A percentile compares a stretch with the other conserved stretches of the same genome.
Evolutionary conservation across 2,329 filamentous ascomycete species (phyloP).

Genomic region (Penicillium sp.): DNA sequence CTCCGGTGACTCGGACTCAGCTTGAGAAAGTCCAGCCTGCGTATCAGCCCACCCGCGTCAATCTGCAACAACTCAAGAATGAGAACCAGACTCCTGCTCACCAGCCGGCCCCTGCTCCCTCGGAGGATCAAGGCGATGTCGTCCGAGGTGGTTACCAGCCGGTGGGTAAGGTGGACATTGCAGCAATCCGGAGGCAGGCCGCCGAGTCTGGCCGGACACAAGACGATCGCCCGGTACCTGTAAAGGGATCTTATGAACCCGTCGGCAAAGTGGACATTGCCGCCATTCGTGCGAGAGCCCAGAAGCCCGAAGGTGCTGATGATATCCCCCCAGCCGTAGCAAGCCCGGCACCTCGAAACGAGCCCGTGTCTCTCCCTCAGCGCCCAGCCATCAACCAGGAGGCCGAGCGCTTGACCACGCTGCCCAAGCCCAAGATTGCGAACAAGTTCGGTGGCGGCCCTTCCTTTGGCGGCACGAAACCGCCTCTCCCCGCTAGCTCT

Average conservation of each 20-base stretch:
- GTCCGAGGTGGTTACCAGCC: conserved; percentile 88
- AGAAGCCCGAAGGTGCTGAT: conserved; percentile 58
- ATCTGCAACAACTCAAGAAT: conserved; percentile 79
- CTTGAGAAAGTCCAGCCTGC: conserved; percentile 89
- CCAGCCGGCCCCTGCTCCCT: conserved; percentile 50
- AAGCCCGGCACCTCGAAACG: conserved; percentile 38
- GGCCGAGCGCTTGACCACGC: conserved; percentile 76
- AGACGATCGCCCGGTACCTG: conserved; percentile 77
- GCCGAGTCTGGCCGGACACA: conserved; percentile 54
- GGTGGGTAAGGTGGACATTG: conserved; percentile 96
- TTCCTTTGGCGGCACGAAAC: conserved; percentile 83
- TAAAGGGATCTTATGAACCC: conserved; percentile 93
- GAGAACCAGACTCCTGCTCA: conserved; percentile 60
- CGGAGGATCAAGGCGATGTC: conserved; percentile 59
- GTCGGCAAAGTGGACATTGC: conserved; percentile 96
- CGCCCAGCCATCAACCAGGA: conserved; percentile 68
- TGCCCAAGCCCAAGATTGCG: conserved; percentile 93
- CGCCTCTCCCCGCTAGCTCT: conserved; percentile 71
- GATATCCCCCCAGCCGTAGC: conserved; percentile 29
- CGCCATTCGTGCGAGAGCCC: conserved; percentile 80
- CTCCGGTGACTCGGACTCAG: conserved; percentile 80
- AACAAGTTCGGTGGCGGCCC: conserved; percentile 77
- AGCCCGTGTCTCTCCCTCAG: conserved; percentile 65
- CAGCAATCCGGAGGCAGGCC: conserved; percentile 75
- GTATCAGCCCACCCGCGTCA: conserved; percentile 93